Conservation (phyloP, 106 monocot species). For the Apostasia ramifera region DNA sequence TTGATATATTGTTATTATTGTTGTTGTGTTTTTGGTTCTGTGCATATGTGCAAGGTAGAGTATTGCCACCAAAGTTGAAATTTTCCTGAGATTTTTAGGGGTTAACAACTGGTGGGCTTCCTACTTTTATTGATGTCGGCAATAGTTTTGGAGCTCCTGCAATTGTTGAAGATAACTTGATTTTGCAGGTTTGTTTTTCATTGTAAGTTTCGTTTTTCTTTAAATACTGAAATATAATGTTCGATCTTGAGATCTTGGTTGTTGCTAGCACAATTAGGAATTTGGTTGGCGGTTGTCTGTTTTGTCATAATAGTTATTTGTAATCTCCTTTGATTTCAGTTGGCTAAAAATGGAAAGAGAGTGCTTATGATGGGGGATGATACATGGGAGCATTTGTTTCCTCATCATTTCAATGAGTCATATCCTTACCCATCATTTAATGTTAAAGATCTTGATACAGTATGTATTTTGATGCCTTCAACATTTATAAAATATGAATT, state of each 20-base stretch:
- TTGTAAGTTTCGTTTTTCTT: not conserved
- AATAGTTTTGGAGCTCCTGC: slow-evolving; percentile 99
- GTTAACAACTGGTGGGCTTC: slow-evolving; percentile 93
- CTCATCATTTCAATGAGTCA: slow-evolving; percentile 61
- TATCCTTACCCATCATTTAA: slow-evolving; percentile 97
- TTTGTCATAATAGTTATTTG: slow-evolving; percentile 2
- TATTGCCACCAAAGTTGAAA: not conserved
- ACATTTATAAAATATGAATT: not conserved
- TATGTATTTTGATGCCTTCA: slow-evolving; percentile 19
- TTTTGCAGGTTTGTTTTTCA: slow-evolving; percentile 66
- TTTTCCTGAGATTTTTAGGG: slow-evolving; percentile 32
- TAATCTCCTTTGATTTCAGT: slow-evolving; percentile 22
- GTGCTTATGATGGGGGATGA: slow-evolving; percentile 99
- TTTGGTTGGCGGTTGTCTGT: not conserved
- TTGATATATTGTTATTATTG: not conserved
- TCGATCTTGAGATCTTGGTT: not conserved
- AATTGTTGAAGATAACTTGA: slow-evolving; percentile 87
- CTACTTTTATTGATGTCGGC: slow-evolving; percentile 96
- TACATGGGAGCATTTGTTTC: slow-evolving; percentile 93
- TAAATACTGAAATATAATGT: slow-evolving; percentile 6
- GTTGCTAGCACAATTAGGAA: not conserved
- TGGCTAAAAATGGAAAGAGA: slow-evolving; percentile 77
- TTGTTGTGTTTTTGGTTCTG: not conserved
- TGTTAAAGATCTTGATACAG: slow-evolving; percentile 98
- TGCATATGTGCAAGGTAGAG: not conserved